Evolutionary conservation across 1,284 basidiomycete species (phyloP).

Genomic region (Tilletia walkeri): DNA sequence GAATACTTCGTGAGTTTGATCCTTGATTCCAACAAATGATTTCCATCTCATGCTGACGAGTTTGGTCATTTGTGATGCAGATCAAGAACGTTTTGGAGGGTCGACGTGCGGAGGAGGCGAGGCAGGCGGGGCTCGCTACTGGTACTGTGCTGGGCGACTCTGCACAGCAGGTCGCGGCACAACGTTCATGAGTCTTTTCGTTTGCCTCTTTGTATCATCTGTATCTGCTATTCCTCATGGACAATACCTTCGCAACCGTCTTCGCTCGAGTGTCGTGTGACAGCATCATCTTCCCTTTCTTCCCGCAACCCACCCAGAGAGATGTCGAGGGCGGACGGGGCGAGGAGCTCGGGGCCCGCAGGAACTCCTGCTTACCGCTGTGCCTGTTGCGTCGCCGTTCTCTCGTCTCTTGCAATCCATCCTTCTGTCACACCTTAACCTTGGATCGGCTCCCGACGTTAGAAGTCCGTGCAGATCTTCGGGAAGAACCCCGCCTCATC

Average conservation of each 20-base stretch:
- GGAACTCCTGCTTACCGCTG: neutral
- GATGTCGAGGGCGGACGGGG: neutral
- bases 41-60: neutral
- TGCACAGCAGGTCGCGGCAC: neutral
- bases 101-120: conserved; percentile 24
- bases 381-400: neutral
- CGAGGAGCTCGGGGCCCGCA: neutral
- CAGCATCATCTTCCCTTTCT: neutral
- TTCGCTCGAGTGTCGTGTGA: conserved; percentile 10
- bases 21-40: neutral
- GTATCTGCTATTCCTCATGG: neutral
- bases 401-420: neutral
- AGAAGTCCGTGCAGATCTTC: neutral
- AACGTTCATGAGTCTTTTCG: neutral
- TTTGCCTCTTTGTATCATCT: neutral
- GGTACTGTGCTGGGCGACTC: neutral
- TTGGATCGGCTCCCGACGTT: neutral
- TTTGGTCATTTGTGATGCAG: neutral
- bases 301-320: neutral
- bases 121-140: neutral
- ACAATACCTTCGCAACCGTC: neutral
- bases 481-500: conserved; percentile 1
- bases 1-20: conserved; percentile 51
- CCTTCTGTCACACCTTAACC: neutral
- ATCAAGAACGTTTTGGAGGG: conserved; percentile 51